These are phyloP conservation scores for Tilletia walkeri DNA, from an alignment of 1,284 basidiomycete species.

Conservation along the genomic window DNA sequence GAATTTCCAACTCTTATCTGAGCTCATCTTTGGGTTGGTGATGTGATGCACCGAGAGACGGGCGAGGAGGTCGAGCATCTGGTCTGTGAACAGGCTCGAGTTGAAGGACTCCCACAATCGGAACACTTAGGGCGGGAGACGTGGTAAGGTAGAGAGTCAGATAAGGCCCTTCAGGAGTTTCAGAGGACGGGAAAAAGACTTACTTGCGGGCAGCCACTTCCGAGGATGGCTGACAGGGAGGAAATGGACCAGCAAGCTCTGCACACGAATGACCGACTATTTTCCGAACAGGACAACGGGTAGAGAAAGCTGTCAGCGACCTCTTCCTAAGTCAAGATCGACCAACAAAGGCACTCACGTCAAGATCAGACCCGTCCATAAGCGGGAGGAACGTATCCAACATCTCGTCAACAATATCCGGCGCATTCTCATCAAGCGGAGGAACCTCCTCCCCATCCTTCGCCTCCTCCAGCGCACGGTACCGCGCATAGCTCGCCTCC, in stretches of 20 bases:
- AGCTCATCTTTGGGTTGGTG: slow-evolving; percentile 62
- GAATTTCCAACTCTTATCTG: slow-evolving; percentile 58
- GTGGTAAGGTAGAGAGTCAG: background rate
- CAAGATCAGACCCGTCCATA: slow-evolving; percentile 72
- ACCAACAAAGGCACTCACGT: slow-evolving; percentile 61
- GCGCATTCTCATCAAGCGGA: background rate
- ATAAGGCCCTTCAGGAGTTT: too few relatives aligned
- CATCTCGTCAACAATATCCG: slow-evolving; percentile 68
- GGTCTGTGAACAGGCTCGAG: slow-evolving; percentile 75
- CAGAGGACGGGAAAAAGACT: background rate
- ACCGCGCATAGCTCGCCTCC: slow-evolving; percentile 61
- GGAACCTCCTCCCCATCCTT: background rate
- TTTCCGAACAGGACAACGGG: too few relatives aligned
- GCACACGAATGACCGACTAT: slow-evolving; percentile 46
- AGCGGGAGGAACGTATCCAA: slow-evolving; percentile 72
- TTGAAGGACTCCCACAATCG: slow-evolving; percentile 83
- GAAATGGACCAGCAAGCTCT: slow-evolving; percentile 53
- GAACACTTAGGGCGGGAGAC: slow-evolving; percentile 58
- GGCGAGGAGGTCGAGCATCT: slow-evolving; percentile 77
- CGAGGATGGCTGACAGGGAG: slow-evolving; percentile 49
- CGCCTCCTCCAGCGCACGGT: slow-evolving; percentile 1
- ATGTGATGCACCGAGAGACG: slow-evolving; percentile 75
- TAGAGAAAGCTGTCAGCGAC: background rate
- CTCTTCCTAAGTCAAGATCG: slow-evolving; percentile 63
- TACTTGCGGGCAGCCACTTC: slow-evolving; percentile 44